Conservation (phyloP, 257 asterid species). For the Solanum rostratum region DNA sequence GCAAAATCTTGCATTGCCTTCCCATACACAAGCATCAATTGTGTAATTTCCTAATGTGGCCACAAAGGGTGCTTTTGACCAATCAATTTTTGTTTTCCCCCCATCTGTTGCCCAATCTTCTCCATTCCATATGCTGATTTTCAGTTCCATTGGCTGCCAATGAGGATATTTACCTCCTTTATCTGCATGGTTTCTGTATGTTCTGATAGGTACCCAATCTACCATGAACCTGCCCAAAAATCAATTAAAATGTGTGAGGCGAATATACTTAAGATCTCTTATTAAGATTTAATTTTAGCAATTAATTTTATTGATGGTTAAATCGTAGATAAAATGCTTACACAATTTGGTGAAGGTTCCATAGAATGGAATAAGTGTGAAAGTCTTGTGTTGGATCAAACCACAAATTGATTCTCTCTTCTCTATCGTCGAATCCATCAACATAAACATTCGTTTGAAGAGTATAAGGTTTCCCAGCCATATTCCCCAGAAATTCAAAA, state of each 20-base stretch:
- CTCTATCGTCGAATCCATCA: constrained; percentile 65
- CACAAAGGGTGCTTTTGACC: constrained; percentile 62
- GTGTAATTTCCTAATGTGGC: constrained; percentile 36
- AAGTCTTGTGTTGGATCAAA: constrained; percentile 86
- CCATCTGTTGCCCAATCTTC: constrained; percentile 76
- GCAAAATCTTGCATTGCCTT: constrained; percentile 35
- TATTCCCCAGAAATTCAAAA: constrained; percentile 85
- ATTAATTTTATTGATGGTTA: no score
- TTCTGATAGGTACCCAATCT: constrained; percentile 81
- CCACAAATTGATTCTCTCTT: constrained; percentile 70
- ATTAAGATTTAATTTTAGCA: neutral
- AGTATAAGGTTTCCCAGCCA: constrained; percentile 41
- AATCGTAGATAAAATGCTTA: constrained; percentile 16
- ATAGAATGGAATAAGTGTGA: constrained; percentile 71
- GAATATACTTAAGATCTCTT: neutral
- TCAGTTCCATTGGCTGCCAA: constrained; percentile 50
- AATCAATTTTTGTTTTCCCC: constrained; percentile 46
- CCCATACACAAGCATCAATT: constrained; percentile 73
- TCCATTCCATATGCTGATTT: constrained; percentile 58
- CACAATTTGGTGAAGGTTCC: constrained; percentile 91
- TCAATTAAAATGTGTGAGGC: no score
- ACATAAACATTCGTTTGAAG: constrained; percentile 75
- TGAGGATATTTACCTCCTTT: constrained; percentile 58
- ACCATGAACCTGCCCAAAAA: constrained; percentile 58
- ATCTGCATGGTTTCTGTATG: constrained; percentile 70